phyloP scores from a whole-genome alignment of 768 basidiomycete species.

The Chlorophyllum brunneum region DNA sequence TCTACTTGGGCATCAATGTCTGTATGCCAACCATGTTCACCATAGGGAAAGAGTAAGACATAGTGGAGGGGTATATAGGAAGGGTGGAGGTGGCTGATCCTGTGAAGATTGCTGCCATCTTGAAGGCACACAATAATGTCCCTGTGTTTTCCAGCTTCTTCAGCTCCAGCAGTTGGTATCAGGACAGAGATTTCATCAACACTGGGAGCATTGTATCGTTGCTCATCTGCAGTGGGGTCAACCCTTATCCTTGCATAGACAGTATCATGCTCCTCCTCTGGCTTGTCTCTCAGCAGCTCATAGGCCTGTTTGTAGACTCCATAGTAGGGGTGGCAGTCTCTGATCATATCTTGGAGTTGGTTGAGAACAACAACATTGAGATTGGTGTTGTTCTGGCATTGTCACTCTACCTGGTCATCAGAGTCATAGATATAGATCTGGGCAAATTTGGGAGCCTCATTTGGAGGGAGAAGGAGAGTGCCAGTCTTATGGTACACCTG shows the following conservation, averaged over 20 bases:
- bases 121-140: conserved; percentile 32
- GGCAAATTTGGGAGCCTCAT: conserved; percentile 11
- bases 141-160: conserved; percentile 11
- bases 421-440: conserved; percentile 19
- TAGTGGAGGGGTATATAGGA: conserved; percentile 37
- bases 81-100: conserved; percentile 31
- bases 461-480: conserved; percentile 5
- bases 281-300: background rate
- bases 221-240: conserved; percentile 21
- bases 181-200: conserved; percentile 33
- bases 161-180: conserved; percentile 27
- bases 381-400: background rate
- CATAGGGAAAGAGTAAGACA: conserved; percentile 39
- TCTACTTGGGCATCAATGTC: conserved; percentile 30
- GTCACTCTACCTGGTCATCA: conserved; percentile 3
- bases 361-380: conserved; percentile 8
- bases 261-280: background rate
- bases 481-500: conserved; percentile 13
- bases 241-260: conserved; percentile 15
- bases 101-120: conserved; percentile 18
- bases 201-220: conserved; percentile 41
- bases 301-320: conserved; percentile 14
- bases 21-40: conserved; percentile 41
- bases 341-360: conserved; percentile 15
- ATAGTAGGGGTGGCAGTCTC: conserved; percentile 5